Evolutionary conservation across 768 basidiomycete genomes (phyloP), one percentile per base, ranked within the genome.

Genomic region (Psilocybe sp.): DNA sequence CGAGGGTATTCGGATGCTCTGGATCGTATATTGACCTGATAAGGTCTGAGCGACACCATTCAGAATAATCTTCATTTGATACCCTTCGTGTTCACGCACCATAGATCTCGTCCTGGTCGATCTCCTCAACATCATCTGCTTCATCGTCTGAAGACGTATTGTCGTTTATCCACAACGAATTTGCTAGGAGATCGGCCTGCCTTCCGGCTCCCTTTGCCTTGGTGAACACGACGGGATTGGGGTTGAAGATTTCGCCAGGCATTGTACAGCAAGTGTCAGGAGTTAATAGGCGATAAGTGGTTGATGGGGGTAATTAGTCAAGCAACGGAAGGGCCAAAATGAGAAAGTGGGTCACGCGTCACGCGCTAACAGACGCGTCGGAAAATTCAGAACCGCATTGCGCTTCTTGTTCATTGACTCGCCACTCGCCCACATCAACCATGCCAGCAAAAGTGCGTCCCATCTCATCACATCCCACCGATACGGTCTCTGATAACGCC

Each of bases 1-100:
- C 97, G 40, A 99, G 78, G 14, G 87, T 89, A 60, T 87, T 88
- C 4, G 93, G 91, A 67, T 99, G 94, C 64, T 99, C 97, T 2
- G 96, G 96, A 62, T 98, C 96, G 46, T 87, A 87, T 40, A 98
- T 98, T 3, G 84, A 87, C 49, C 94, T 81, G 46, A 99, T 87
- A 15, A 98, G 79, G 56, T 97, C 96, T 97, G 55, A 11, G 33
- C 43, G 20, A 28, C n/a, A 37, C 32, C 20, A 47, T 32, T 28
- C 23, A 47, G 16, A 28, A 53, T 35, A 32, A 28, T 45, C 15
- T 40, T 36, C 44, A 40, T 35, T 39, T 33, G 36, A 35, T 32
- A 20, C 37, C 16, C 28, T 35, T 42, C 16, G 39, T 41, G 45
- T 42, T 35, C 49, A 57, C 69, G 43, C 57, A 96, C 95, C 96